Evolutionary conservation across 306 rosid genomes (phyloP).

Genomic region (Ammopiptanthus mongolicus): DNA sequence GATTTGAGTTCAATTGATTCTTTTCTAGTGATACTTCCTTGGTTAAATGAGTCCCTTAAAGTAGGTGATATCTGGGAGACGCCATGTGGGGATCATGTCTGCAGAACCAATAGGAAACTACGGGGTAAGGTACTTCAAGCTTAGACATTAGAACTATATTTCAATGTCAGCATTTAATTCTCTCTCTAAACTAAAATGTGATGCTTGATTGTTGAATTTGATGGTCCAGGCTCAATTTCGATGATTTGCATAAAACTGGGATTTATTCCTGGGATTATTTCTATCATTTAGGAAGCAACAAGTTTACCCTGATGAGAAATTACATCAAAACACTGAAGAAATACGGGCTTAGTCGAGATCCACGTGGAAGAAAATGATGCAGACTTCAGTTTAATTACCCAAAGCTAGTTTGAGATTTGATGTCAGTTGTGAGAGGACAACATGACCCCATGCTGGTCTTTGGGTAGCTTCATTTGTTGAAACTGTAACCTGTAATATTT

Average conservation of each 20-base stretch:
- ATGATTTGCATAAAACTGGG: slow-evolving; percentile 89
- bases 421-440: neutral
- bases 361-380: slow-evolving; percentile 58
- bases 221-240: slow-evolving; percentile 60
- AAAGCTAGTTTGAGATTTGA: slow-evolving; percentile 19
- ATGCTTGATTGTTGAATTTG: slow-evolving; percentile 16
- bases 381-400: neutral
- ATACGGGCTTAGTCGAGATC: slow-evolving; percentile 71
- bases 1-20: neutral
- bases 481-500: neutral
- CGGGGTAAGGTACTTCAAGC: slow-evolving; percentile 74
- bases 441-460: neutral
- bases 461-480: slow-evolving; percentile 20
- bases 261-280: slow-evolving; percentile 85
- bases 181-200: neutral
- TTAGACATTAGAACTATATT: neutral
- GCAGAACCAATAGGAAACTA: slow-evolving; percentile 88
- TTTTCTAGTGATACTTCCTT: neutral
- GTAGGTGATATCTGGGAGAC: slow-evolving; percentile 76
- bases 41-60: neutral
- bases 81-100: slow-evolving; percentile 77
- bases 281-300: slow-evolving; percentile 69
- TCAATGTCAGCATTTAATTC: neutral
- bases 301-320: slow-evolving; percentile 61
- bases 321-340: slow-evolving; percentile 66